Evolutionary conservation across 164 flowering plant genomes (phyloP), one percentile per base, ranked within the genome.

Genomic region (Litsea cubeba): DNA sequence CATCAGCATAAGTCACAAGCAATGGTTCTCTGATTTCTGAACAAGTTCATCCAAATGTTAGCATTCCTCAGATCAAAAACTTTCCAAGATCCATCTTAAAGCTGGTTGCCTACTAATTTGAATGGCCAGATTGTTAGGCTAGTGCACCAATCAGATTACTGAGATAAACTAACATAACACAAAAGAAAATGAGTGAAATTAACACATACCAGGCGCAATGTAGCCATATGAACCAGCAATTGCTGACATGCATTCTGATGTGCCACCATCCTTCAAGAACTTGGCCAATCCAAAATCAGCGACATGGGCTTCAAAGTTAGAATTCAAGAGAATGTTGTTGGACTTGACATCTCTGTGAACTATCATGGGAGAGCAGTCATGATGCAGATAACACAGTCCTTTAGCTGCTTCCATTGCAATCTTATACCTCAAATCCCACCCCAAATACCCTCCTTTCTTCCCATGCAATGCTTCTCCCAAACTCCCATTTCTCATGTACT

Each of bases 221-320:
- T 95, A 94, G 77, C 98, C 98, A 73, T 95, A 95, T 4, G 98
- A 95, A 2, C 98, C 98, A 0, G 97, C 98, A 74, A 95, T 82
- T 1, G 92, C 94, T 3, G 98, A 94, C 95, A 92, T 91, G 82
- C 91, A 88, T 72, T 91, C 83, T 0, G 92, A 84, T 12, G 88
- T 84, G 17, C 88, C 92, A 22, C 85, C 87, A 24, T 89, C 94
- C 57, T 81, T 50, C 78, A 92, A 72, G 84, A 84, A 88, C 82
- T 95, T 92, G 23, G 98, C 98, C 28, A 95, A 81, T 2, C 98
- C 98, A 70, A 95, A 95, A 82, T 95, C 98, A 0, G 97, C 98
- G 3, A 89, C 93, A 69, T 90, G 90, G 5, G 95, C 95, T 78
- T 89, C 93, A 66, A 84, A 90, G 78, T 70, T 87, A 0, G 90